Evolutionary conservation across 78 protist species (phyloP), one percentile per base, ranked within the genome.

Genomic region (Dictyostelium citrinum): DNA sequence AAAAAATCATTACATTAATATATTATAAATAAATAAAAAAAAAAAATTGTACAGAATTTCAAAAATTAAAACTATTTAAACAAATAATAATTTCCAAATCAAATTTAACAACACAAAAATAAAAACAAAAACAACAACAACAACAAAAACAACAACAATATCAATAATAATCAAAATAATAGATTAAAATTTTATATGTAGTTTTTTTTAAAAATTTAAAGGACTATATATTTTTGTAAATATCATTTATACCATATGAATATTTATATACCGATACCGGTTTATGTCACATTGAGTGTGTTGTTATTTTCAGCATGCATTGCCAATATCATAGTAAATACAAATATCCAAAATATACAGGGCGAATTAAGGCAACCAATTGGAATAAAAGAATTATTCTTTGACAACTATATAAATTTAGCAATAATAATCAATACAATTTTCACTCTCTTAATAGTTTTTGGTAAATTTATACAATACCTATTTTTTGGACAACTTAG

Each of bases 401-500:
- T 58, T 6, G 72, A 49, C 2, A 60, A 37, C 29, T 71, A 75
- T 64, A 16, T 74, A 29, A 86, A 86, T 61, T 70, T 86, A 64
- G 92, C 84, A 1, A 76, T 90, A 17, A 74, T 64, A 10, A 77
- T 90, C 33, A 90, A 90, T 60, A 79, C 90, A 14, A 72, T 75
- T 33, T 83, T 90, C 60, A 90, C 90, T 20, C 31, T 82, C 10
- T 55, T 90, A 20, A 35, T 90, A 29, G 29, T 90, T 24, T 78
- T 82, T 90, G 95, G 95, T 31, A 90, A 90, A 61, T 29, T 90
- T n/a, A 67, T 90, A 51, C 95, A 90, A 81, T 90, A 90, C 70
- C 20, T 90, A 27, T 90, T 90, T 35, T 90, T 79, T 90, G 95
- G 95, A 1, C 82, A 90, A 61, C 72, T 90, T 10, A 29, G 91